Conservation (phyloP, 148 eudicot species). For the Gaultheria prostrata region DNA sequence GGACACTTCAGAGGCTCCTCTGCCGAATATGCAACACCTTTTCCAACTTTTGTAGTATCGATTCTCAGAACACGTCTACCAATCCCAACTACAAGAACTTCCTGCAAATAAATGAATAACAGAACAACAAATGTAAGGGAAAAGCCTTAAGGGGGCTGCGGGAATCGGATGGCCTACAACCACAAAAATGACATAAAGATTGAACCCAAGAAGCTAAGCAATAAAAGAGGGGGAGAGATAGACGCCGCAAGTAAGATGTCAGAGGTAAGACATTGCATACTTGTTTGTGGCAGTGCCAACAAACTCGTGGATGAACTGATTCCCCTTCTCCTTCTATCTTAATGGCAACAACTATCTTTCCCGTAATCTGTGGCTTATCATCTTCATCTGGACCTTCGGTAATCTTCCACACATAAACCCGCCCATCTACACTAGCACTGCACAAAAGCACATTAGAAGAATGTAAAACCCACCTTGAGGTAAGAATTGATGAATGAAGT, state of each 20-base stretch:
- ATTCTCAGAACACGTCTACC: slow-evolving; percentile 68
- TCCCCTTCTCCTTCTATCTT: slow-evolving; percentile 76
- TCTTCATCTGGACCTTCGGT: slow-evolving; percentile 89
- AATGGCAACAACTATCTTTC: slow-evolving; percentile 66
- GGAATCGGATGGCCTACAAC: not conserved
- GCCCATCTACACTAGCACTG: slow-evolving; percentile 97
- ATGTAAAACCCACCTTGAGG: slow-evolving; percentile 1
- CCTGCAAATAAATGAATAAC: slow-evolving; percentile 36
- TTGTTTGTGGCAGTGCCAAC: slow-evolving; percentile 99
- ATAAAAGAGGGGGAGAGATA: not conserved
- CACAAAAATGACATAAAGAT: not conserved
- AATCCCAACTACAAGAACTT: slow-evolving; percentile 85
- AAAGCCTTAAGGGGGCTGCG: not conserved
- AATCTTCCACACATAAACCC: slow-evolving; percentile 89
- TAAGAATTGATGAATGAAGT: slow-evolving; percentile 5
- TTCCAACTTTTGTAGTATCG: slow-evolving; percentile 84
- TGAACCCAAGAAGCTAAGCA: not conserved
- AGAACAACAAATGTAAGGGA: not conserved
- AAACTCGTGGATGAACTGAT: slow-evolving; percentile 88
- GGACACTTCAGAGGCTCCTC: slow-evolving; percentile 81
- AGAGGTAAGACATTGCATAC: slow-evolving; percentile 33
- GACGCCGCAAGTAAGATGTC: not conserved
- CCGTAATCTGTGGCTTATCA: slow-evolving; percentile 86
- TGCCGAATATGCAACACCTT: slow-evolving; percentile 60
- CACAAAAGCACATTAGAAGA: slow-evolving; percentile 27